Percentiles rank a stretch among this genome's conserved stretches.
phyloP scores from a whole-genome alignment of 345 rosid genomes.

The Hibiscus mutabilis region DNA sequence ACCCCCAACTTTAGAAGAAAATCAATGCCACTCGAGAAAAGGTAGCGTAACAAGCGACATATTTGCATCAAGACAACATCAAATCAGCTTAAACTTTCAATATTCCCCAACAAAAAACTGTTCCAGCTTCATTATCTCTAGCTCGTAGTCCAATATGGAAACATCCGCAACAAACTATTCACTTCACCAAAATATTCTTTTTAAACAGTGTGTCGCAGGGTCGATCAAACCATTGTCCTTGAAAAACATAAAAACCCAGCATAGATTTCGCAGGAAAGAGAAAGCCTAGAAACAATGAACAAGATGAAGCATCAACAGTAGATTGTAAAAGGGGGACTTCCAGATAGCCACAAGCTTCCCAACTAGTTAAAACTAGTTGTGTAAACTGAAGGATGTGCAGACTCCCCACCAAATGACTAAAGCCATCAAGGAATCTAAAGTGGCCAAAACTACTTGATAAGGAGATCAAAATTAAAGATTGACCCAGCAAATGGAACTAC shows the following conservation, averaged over 20 bases:
- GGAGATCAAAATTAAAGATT: background rate
- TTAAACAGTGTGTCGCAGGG: background rate
- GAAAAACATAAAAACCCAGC: conserved; percentile 5
- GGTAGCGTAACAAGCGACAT: background rate
- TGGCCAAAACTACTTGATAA: background rate
- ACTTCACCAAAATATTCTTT: conserved; percentile 2
- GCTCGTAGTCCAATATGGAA: background rate
- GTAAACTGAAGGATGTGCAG: background rate
- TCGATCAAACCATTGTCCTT: conserved; percentile 2
- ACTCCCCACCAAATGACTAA: background rate
- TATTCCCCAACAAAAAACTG: background rate
- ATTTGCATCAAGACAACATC: conserved; percentile 11
- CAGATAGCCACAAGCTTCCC: conserved; percentile 6
- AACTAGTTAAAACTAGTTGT: background rate
- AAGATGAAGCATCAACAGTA: background rate
- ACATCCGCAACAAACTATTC: conserved; percentile 1
- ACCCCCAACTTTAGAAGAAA: background rate
- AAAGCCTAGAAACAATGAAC: background rate
- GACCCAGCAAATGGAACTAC: conserved; percentile 7
- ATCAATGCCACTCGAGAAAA: background rate
- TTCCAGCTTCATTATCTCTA: conserved; percentile 1
- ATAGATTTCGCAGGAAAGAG: background rate
- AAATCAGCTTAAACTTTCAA: conserved; percentile 1
- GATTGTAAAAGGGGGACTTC: background rate
- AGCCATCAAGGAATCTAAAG: background rate